phyloP scores from a whole-genome alignment of 2,329 filamentous ascomycete genomes.

The Colletotrichum chlorophyti region DNA sequence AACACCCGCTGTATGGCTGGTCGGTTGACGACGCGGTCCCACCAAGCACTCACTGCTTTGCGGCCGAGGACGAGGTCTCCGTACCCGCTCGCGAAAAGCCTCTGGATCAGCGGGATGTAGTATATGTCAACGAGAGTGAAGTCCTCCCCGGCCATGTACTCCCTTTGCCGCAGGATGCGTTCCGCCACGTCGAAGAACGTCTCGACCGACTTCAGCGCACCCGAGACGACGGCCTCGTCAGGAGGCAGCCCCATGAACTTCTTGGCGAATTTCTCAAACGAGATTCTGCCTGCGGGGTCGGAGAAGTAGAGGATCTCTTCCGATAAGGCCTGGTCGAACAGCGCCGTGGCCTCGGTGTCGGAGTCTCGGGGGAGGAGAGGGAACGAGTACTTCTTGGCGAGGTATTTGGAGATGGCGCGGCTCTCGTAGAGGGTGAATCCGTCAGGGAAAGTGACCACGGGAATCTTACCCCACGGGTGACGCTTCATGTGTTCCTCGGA shows the following conservation, averaged over 20 bases:
- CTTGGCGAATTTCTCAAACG: conserved; percentile 53
- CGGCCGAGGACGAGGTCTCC: conserved; percentile 43
- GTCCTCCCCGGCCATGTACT: conserved; percentile 51
- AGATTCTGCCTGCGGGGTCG: conserved; percentile 48
- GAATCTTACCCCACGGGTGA: conserved; percentile 51
- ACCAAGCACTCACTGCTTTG: conserved; percentile 47
- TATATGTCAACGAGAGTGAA: conserved; percentile 54
- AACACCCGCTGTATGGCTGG: conserved; percentile 45
- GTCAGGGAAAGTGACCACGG: conserved; percentile 44
- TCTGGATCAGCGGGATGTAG: conserved; percentile 52
- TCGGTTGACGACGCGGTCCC: conserved; percentile 44
- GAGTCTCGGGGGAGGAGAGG: conserved; percentile 47
- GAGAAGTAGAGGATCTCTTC: conserved; percentile 51
- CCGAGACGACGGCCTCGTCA: conserved; percentile 47
- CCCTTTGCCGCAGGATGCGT: conserved; percentile 41
- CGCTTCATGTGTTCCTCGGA: conserved; percentile 44
- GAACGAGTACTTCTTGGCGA: conserved; percentile 52
- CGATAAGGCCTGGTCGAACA: conserved; percentile 51
- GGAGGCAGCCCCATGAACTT: conserved; percentile 48
- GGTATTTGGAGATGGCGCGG: conserved; percentile 54
- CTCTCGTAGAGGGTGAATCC: conserved; percentile 54
- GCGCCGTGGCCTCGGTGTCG: conserved; percentile 46
- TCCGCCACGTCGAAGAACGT: conserved; percentile 51
- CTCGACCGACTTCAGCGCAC: conserved; percentile 44
- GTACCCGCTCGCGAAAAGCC: conserved; percentile 48